Evolutionary conservation across 2,329 filamentous ascomycete species (phyloP).

Genomic region (Xylariomycetidae sp.): DNA sequence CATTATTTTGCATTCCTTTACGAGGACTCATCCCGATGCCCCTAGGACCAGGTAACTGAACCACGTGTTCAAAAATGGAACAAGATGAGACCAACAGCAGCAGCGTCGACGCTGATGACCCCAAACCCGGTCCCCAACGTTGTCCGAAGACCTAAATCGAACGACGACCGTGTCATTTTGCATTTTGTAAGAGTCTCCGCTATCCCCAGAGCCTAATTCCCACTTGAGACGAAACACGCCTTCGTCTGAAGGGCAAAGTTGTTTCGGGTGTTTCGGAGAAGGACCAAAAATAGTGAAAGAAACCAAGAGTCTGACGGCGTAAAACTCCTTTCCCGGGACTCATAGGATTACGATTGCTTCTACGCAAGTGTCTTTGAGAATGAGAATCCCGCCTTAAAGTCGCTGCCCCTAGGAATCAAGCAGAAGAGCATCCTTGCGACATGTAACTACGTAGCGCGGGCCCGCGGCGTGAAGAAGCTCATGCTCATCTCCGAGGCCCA

Average conservation of each 20-base stretch:
- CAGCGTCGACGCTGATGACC: too few relatives aligned
- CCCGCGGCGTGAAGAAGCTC: slow-evolving; percentile 71
- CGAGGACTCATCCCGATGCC: too few relatives aligned
- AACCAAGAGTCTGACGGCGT: not conserved
- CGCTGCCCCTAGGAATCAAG: slow-evolving; percentile 74
- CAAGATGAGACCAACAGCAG: slow-evolving; percentile 21
- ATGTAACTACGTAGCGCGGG: slow-evolving; percentile 88
- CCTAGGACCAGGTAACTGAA: too few relatives aligned
- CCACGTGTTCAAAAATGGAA: slow-evolving; percentile 26
- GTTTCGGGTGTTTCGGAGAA: too few relatives aligned
- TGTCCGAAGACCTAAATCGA: slow-evolving; percentile 33
- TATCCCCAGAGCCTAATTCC: too few relatives aligned
- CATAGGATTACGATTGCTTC: slow-evolving; percentile 81
- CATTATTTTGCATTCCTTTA: too few relatives aligned
- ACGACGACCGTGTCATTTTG: slow-evolving; percentile 66
- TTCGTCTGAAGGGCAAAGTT: too few relatives aligned
- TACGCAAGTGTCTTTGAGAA: slow-evolving; percentile 89
- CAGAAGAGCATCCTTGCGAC: slow-evolving; percentile 93
- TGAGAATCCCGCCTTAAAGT: slow-evolving; percentile 68
- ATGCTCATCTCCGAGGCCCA: slow-evolving; percentile 81
- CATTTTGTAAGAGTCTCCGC: too few relatives aligned
- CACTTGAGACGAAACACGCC: too few relatives aligned
- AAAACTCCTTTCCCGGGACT: too few relatives aligned
- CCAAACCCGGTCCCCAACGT: too few relatives aligned
- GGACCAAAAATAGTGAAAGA: too few relatives aligned